Base-by-base conservation (phyloP, 352 stramenopile species). In the Phytophthora citricola region DNA sequence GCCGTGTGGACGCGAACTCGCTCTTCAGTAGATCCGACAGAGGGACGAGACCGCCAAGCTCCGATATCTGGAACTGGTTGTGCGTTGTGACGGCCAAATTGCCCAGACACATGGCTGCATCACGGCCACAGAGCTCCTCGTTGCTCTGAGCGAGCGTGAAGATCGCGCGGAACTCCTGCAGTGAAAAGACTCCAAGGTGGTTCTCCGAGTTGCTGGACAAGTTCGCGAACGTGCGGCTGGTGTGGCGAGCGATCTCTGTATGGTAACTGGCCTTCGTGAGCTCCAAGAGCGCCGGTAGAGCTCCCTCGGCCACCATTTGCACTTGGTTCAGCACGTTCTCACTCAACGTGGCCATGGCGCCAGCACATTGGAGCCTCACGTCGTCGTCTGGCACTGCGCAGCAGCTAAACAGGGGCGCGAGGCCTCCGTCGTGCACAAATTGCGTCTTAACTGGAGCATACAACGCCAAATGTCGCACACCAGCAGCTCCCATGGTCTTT, bases 181-280 rank as follows among this genome's bases (percentile, higher is more conserved):
- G 61, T 12, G 82, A 80, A 68, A 98, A 98, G 20, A 97, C 86
- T 1, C 79, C 86, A 12, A 94, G 70, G 41, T 97, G 90, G 63
- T 98, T 98, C 53, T 98, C 93, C 1, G 91, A 78, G 47, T 98
- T 97, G 50, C 92, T 95, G 7, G 93, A 97, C 32, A 99, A 63
- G 41, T 95, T 95, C 6, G 90, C 92, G 58, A 98, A 97, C 29
- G 85, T 71, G 20, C 94, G 89, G 27, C 93, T 96, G 47, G 90
- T 92, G 67, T 98, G 84, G 11, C 91, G 78, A n/a, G 90, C 87
- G 17, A 97, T 94, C 54, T 93, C 83, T 6, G 66, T 40, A 66
- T 94, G 77, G 47, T 95, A 69, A 26, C 78, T 76, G 40, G 89
- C 84, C 27, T 76, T 75, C 17, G 71, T 77, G 14, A 96, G 85